These are phyloP conservation scores for Barnettozyma californica DNA, from an alignment of 805 yeast genomes.

Conservation along the genomic window DNA sequence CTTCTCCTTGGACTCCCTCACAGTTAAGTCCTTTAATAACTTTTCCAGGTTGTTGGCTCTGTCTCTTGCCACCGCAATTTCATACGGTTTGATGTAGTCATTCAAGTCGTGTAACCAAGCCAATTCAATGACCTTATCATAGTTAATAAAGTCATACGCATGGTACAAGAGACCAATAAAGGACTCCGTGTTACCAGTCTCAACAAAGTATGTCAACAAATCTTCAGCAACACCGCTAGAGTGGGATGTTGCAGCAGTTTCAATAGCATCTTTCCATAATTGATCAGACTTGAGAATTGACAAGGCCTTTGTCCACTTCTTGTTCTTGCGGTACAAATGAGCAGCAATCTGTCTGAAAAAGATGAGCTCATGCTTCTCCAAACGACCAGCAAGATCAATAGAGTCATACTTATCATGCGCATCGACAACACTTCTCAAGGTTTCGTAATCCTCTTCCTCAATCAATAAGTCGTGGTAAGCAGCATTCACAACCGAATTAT, in stretches of 20 bases:
- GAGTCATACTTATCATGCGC: slow-evolving; percentile 89
- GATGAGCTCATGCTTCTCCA: slow-evolving; percentile 85
- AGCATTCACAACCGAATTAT: slow-evolving; percentile 84
- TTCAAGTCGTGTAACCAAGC: slow-evolving; percentile 85
- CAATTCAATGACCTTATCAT: slow-evolving; percentile 82
- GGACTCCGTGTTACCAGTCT: slow-evolving; percentile 94
- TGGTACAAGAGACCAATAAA: slow-evolving; percentile 84
- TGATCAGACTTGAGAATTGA: slow-evolving; percentile 86
- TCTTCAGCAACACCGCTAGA: slow-evolving; percentile 84
- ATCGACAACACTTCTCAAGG: slow-evolving; percentile 82
- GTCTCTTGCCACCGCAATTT: slow-evolving; percentile 78
- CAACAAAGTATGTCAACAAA: slow-evolving; percentile 84
- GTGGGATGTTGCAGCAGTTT: slow-evolving; percentile 81
- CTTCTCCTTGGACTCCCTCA: slow-evolving; percentile 56
- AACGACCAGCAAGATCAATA: slow-evolving; percentile 83
- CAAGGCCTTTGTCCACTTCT: slow-evolving; percentile 88
- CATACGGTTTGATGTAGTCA: slow-evolving; percentile 88
- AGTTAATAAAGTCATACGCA: slow-evolving; percentile 73
- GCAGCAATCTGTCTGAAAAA: slow-evolving; percentile 98
- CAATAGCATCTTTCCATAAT: slow-evolving; percentile 91
- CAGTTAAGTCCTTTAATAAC: slow-evolving; percentile 64
- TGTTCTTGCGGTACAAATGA: slow-evolving; percentile 85
- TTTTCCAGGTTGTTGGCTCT: slow-evolving; percentile 61
- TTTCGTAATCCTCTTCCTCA: slow-evolving; percentile 94
- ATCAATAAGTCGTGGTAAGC: slow-evolving; percentile 94